These are phyloP conservation scores for Phytopythium montanum DNA, from an alignment of 352 stramenopile genomes.

Conservation along the genomic window DNA sequence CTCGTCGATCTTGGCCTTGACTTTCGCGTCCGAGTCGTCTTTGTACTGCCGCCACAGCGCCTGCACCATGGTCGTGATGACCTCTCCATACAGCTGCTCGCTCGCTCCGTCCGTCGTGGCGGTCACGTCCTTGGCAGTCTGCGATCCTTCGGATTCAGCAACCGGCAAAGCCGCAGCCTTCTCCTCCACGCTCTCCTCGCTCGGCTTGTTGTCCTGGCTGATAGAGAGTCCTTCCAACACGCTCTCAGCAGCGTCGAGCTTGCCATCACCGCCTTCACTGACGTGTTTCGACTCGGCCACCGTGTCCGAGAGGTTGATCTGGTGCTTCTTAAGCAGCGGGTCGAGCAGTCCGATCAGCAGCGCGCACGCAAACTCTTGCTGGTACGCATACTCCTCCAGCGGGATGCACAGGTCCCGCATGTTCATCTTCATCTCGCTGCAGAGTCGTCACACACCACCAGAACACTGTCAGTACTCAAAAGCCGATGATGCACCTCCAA, in stretches of 20 bases:
- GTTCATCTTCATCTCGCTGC: slow-evolving; percentile 81
- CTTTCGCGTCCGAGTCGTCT: slow-evolving; percentile 43
- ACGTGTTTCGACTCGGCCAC: background rate
- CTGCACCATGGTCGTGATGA: slow-evolving; percentile 69
- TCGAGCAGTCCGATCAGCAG: slow-evolving; percentile 71
- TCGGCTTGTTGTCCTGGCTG: background rate
- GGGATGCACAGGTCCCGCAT: slow-evolving; percentile 83
- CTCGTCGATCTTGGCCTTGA: slow-evolving; percentile 74
- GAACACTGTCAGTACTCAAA: background rate
- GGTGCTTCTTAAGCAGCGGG: slow-evolving; percentile 64
- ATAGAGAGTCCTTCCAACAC: slow-evolving; percentile 3
- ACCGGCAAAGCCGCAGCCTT: slow-evolving; percentile 3
- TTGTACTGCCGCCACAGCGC: slow-evolving; percentile 58
- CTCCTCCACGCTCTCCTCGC: background rate
- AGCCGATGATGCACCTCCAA: background rate
- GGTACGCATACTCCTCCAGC: slow-evolving; percentile 79
- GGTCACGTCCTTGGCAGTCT: background rate
- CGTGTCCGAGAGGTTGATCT: slow-evolving; percentile 35
- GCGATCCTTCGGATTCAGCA: background rate
- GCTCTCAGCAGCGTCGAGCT: slow-evolving; percentile 2
- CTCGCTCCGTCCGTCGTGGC: background rate
- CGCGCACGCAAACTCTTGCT: slow-evolving; percentile 72
- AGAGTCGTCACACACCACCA: background rate
- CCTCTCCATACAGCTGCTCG: slow-evolving; percentile 60
- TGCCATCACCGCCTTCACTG: background rate